These are phyloP conservation scores for Zea luxurians DNA, from an alignment of 176 grass and related monocot species.

Conservation along the genomic window DNA sequence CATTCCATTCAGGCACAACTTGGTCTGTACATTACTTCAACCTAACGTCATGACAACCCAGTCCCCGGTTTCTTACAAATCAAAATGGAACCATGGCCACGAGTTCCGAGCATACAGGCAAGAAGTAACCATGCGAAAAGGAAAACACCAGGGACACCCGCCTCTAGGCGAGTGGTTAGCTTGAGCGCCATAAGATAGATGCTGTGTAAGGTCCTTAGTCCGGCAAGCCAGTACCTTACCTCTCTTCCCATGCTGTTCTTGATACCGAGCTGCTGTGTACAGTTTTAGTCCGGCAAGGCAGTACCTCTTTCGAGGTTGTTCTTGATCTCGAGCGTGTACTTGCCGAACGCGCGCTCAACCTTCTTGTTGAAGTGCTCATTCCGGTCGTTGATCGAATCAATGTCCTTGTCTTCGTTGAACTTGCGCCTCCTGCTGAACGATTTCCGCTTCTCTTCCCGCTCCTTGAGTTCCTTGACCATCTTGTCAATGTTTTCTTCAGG, in stretches of 20 bases:
- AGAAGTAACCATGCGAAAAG: neutral
- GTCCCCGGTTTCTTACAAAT: constrained; percentile 24
- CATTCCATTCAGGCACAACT: constrained; percentile 3
- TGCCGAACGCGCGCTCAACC: constrained; percentile 92
- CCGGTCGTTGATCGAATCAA: constrained; percentile 89
- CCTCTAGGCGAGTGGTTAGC: neutral
- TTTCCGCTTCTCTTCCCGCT: constrained; percentile 57
- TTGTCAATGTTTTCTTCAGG: constrained; percentile 71
- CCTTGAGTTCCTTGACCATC: constrained; percentile 88
- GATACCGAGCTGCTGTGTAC: too few species aligned
- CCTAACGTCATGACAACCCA: neutral
- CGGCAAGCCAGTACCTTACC: too few species aligned
- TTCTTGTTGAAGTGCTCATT: constrained; percentile 99
- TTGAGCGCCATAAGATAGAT: neutral
- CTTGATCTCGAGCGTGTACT: constrained; percentile 98
- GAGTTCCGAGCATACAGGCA: constrained; percentile 17
- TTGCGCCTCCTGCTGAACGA: constrained; percentile 92
- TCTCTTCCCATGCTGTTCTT: too few species aligned
- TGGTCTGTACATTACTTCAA: neutral
- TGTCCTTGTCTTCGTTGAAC: constrained; percentile 94
- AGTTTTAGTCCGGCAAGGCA: constrained; percentile 67
- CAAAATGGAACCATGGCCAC: neutral
- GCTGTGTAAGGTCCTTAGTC: neutral
- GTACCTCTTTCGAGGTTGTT: constrained; percentile 96
- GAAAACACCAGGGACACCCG: neutral